Evolutionary conservation across 768 basidiomycete species (phyloP).

Genomic region (Trametes cubensis): DNA sequence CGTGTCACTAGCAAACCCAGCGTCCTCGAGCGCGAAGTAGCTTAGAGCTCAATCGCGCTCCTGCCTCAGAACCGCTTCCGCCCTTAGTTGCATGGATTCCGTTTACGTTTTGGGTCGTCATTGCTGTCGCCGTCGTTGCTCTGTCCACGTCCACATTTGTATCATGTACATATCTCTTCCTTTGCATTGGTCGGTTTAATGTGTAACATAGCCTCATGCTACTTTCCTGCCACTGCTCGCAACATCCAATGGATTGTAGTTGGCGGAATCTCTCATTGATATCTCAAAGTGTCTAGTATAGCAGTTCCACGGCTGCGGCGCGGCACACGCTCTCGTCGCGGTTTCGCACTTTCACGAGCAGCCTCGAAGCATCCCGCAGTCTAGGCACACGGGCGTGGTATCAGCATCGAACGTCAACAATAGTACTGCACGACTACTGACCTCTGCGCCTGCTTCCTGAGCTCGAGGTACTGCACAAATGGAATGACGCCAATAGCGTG

Average conservation of each 20-base stretch:
- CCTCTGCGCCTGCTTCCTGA: slow-evolving; percentile 54
- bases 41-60: neutral
- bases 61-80: neutral
- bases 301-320: slow-evolving; percentile 16
- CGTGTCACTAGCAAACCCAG: neutral
- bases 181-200: neutral
- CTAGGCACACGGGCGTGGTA: slow-evolving; percentile 1
- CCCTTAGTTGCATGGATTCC: neutral
- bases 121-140: neutral
- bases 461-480: slow-evolving; percentile 51
- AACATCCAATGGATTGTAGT: too few species aligned
- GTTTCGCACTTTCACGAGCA: slow-evolving; percentile 69
- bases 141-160: neutral
- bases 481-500: slow-evolving; percentile 78
- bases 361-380: slow-evolving; percentile 21
- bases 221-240: too few species aligned
- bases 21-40: neutral
- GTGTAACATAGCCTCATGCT: neutral
- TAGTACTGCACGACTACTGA: slow-evolving; percentile 18
- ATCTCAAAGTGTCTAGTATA: neutral
- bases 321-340: slow-evolving; percentile 57
- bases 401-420: neutral
- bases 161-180: neutral
- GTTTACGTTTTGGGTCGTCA: neutral
- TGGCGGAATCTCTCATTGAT: too few species aligned